Percentiles rank a stretch among this genome's conserved stretches.
Evolutionary conservation across 2,329 filamentous ascomycete genomes (phyloP).

Genomic region (Penicillium sp.): DNA sequence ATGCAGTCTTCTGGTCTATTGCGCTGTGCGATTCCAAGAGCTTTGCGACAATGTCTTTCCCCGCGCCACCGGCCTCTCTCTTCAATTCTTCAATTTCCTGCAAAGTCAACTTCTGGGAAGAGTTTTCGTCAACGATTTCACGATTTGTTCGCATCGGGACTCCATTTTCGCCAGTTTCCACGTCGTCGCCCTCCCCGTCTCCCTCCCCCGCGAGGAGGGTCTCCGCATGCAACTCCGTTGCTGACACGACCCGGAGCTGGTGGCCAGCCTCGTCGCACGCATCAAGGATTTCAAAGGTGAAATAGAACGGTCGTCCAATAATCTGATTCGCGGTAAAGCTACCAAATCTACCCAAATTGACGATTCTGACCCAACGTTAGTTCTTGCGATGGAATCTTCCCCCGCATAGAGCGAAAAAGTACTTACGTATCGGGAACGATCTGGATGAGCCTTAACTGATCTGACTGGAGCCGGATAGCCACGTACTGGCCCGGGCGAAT

Average conservation of each 20-base stretch:
- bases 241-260: conserved; percentile 69
- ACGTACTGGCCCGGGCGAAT: conserved; percentile 38
- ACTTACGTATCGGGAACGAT: conserved; percentile 64
- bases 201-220: conserved; percentile 54
- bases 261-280: conserved; percentile 62
- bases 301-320: conserved; percentile 83
- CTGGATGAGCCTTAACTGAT: conserved; percentile 56
- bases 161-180: conserved; percentile 32
- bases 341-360: conserved; percentile 90
- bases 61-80: conserved; percentile 69
- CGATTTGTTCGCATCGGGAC: conserved; percentile 61
- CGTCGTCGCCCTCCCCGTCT: conserved; percentile 37
- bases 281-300: conserved; percentile 87
- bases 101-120: conserved; percentile 71
- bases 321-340: conserved; percentile 85
- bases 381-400: conserved; percentile 10
- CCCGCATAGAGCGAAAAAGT: conserved; percentile 7
- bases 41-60: conserved; percentile 88
- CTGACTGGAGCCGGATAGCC: conserved; percentile 49
- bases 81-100: conserved; percentile 71
- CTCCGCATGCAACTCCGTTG: conserved; percentile 80
- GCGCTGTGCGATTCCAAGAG: conserved; percentile 85
- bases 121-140: conserved; percentile 60
- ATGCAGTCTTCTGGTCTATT: conserved; percentile 90
- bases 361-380: conserved; percentile 55